These are phyloP conservation scores for Crucibulum laeve DNA, from an alignment of 768 basidiomycete species.

Conservation along the genomic window DNA sequence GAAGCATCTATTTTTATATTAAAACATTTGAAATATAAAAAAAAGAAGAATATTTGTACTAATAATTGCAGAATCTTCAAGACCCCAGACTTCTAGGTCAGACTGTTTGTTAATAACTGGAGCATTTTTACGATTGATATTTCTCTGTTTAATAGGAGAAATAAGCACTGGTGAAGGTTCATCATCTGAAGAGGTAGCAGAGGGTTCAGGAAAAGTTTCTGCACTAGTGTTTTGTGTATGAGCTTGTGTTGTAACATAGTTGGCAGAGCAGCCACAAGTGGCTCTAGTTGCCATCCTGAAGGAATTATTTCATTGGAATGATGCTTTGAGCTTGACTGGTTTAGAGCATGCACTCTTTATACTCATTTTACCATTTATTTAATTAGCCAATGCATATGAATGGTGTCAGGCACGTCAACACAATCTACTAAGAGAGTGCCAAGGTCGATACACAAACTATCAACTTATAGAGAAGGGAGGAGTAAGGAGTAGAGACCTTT, in stretches of 20 bases:
- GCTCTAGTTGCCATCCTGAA: not conserved
- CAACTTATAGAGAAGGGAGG: too few relatives aligned
- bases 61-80: conserved; percentile 11
- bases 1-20: conserved; percentile 4
- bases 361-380: not conserved
- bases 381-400: not conserved
- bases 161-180: conserved; percentile 5
- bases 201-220: not conserved
- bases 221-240: not conserved
- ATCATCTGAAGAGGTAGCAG: not conserved
- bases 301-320: not conserved
- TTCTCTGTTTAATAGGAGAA: conserved; percentile 9
- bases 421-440: too few relatives aligned
- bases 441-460: too few relatives aligned
- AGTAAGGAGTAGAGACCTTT: too few relatives aligned
- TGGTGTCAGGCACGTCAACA: too few relatives aligned
- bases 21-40: not conserved
- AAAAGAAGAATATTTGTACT: conserved; percentile 5
- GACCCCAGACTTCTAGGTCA: conserved; percentile 9
- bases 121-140: not conserved
- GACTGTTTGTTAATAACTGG: conserved; percentile 1
- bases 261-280: not conserved
- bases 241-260: not conserved
- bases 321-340: not conserved
- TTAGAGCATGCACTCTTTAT: not conserved